Conservation (phyloP, 1,284 basidiomycete genomes). For the Thelephora terrestris region DNA sequence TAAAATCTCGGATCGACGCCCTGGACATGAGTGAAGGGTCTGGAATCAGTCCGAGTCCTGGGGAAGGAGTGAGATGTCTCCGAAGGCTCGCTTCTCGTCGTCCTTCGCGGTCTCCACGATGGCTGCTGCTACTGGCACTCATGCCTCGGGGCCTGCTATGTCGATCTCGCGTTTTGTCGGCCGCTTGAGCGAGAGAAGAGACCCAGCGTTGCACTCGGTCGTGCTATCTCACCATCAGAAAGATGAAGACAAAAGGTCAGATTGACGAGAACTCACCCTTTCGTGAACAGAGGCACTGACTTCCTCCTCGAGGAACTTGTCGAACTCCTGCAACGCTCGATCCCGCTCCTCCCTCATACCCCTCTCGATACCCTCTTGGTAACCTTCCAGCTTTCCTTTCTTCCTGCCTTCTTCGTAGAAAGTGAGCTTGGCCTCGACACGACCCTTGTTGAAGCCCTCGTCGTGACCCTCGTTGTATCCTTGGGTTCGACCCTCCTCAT, state of each 20-base stretch:
- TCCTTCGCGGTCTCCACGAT: no score
- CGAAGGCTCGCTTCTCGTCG: no score
- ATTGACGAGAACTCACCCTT: neutral
- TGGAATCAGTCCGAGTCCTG: no score
- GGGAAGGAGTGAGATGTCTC: no score
- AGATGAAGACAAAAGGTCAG: neutral
- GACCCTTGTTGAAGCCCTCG: constrained; percentile 37
- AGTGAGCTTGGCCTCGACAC: constrained; percentile 29
- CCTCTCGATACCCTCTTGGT: constrained; percentile 31
- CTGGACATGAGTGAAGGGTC: no score
- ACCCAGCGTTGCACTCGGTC: no score
- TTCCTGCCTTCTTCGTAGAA: constrained; percentile 31
- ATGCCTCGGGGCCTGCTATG: no score
- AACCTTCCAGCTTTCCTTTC: constrained; percentile 30
- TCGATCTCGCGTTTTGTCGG: no score
- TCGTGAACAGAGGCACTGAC: constrained; percentile 9
- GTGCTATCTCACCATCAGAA: no score
- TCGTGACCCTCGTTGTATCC: constrained; percentile 35
- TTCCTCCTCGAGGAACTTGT: constrained; percentile 40
- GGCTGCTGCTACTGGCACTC: no score
- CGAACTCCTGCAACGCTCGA: constrained; percentile 42
- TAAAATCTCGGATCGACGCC: no score
- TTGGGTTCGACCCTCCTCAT: constrained; percentile 24
- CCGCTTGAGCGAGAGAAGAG: no score
- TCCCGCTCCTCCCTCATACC: constrained; percentile 40